Base-by-base conservation (phyloP, 345 rosid species). In the Xanthoceras sorbifolium region DNA sequence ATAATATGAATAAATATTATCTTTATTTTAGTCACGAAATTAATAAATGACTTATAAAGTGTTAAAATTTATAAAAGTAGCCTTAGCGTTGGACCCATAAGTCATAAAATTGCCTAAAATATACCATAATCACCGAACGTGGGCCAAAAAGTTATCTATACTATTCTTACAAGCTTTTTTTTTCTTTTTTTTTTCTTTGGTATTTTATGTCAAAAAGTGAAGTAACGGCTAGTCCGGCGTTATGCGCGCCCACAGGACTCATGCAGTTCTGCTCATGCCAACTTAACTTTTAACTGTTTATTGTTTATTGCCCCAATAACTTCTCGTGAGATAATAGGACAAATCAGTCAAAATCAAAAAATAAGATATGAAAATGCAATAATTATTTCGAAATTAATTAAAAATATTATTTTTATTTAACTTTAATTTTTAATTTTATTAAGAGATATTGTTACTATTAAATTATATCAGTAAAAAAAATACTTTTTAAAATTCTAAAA, bases 221-320 rank as follows among this genome's bases (percentile, higher is more conserved):
- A 55, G 0, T 64, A 76, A 82, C 85, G 80, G 87, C 82, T 82
- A 85, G 74, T 71, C 64, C 80, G 34, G 52, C 74, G 78, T 31
- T 15, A 8, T 68, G 69, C 34, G 73, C 55, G 80, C 76, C 60
- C 73, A 59, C 77, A 26, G 12, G 57, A 63, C 32, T n/a, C 75
- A 62, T 15, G n/a, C 55, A 50, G 20, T 50, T 31, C 11, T 0
- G n/a, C 15, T 26, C n/a, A 5, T 31, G 67, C 29, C 6, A 11
- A 5, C 9, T 15, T 0, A 9, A 18, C 57, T 18, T 9, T 38
- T 10, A 1, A 38, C 42, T 10, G 42, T 17, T 10, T 29, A 0
- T 18, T 71, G 10, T 54, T 71, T 5, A 25, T 25, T 72, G n/a
- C 61, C 32, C 69, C 62, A 11, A 46, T 20, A 46, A 20, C 0